Conservation (phyloP, 139 green algal genomes). For the Chlorokybus atmophyticus region DNA sequence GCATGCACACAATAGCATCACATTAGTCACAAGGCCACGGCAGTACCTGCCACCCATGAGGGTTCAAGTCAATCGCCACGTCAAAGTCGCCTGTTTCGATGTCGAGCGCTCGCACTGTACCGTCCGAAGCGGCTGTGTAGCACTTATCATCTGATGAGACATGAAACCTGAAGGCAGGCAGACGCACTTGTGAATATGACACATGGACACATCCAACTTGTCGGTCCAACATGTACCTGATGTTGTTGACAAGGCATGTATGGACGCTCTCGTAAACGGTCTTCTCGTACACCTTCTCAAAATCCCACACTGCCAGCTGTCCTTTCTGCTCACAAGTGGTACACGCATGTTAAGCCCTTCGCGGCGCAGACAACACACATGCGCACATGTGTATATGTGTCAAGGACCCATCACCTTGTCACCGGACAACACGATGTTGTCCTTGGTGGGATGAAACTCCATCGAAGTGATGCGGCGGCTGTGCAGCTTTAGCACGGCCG, state of each 20-base stretch:
- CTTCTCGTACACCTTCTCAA: constrained; percentile 57
- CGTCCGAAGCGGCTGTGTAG: constrained; percentile 43
- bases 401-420: constrained; percentile 52
- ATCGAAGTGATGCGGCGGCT: constrained; percentile 46
- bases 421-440: constrained; percentile 52
- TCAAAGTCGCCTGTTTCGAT: constrained; percentile 43
- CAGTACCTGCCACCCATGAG: constrained; percentile 30
- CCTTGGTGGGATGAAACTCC: constrained; percentile 57
- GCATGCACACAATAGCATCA: too few species aligned
- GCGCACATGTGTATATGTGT: too few species aligned
- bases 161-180: constrained; percentile 7
- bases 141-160: constrained; percentile 8
- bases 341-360: too few species aligned
- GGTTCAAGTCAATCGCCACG: constrained; percentile 58
- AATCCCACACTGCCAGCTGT: constrained; percentile 67
- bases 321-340: constrained; percentile 18
- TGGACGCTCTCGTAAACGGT: constrained; percentile 52
- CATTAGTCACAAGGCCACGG: too few species aligned
- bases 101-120: constrained; percentile 57
- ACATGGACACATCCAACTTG: not conserved
- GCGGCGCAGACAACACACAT: too few species aligned
- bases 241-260: constrained; percentile 42
- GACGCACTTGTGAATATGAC: not conserved
- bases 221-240: too few species aligned
- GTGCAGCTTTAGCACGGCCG: constrained; percentile 70